A percentile compares a stretch with the other conserved stretches of the same genome.
phyloP scores from a whole-genome alignment of 306 rosid genomes.

The Cicer bijugum region DNA sequence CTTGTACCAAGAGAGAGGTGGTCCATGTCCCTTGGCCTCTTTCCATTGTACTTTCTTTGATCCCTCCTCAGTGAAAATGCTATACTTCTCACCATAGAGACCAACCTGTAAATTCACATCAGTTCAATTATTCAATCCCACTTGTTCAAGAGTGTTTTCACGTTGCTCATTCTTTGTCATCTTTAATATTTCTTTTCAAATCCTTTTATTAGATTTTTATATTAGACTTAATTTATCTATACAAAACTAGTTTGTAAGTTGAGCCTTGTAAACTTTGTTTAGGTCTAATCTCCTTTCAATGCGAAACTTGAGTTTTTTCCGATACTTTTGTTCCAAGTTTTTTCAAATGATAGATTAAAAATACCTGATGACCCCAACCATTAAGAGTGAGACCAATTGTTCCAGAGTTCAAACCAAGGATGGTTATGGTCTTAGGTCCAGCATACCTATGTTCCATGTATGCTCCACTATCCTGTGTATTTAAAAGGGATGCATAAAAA shows the following conservation, averaged over 20 bases:
- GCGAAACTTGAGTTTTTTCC: too few relatives aligned
- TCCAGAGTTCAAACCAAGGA: constrained; percentile 82
- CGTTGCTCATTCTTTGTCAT: neutral
- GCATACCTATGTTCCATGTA: constrained; percentile 94
- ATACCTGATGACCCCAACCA: constrained; percentile 91
- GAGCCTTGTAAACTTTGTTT: too few relatives aligned
- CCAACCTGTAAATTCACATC: constrained; percentile 59
- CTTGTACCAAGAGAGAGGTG: constrained; percentile 82
- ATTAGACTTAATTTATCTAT: too few relatives aligned
- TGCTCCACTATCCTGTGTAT: constrained; percentile 87
- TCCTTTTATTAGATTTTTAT: too few relatives aligned
- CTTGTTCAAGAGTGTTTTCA: neutral
- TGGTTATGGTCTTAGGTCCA: constrained; percentile 63
- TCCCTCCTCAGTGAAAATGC: constrained; percentile 62
- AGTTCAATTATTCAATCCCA: constrained; percentile 4
- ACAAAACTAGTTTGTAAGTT: too few relatives aligned
- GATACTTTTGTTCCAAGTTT: neutral
- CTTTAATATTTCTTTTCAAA: neutral
- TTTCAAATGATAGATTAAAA: neutral
- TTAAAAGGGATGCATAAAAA: constrained; percentile 1
- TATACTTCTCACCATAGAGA: constrained; percentile 61
- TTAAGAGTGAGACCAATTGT: constrained; percentile 64
- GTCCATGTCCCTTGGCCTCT: constrained; percentile 39
- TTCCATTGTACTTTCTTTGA: constrained; percentile 68
- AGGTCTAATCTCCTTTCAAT: too few relatives aligned